phyloP scores from a whole-genome alignment of 768 basidiomycete species.

The Suillus spraguei region DNA sequence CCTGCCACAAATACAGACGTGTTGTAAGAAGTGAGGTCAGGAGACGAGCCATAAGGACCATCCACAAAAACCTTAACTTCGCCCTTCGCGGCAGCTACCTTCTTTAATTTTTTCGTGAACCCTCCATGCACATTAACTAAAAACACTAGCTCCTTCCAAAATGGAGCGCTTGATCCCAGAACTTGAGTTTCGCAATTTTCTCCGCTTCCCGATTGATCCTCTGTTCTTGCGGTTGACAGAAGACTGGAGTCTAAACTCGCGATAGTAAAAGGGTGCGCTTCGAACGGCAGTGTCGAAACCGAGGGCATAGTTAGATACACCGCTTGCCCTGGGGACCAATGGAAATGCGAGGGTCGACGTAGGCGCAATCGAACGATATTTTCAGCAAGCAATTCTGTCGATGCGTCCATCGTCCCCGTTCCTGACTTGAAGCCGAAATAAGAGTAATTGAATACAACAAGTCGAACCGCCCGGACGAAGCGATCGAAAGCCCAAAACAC shows the following conservation, averaged over 20 bases:
- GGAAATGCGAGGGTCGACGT: slow-evolving; percentile 46
- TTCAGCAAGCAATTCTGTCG: slow-evolving; percentile 46
- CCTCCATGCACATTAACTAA: slow-evolving; percentile 62
- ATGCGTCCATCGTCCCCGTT: slow-evolving; percentile 35
- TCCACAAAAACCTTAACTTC: slow-evolving; percentile 54
- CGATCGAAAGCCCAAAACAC: slow-evolving; percentile 48
- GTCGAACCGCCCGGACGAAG: slow-evolving; percentile 45
- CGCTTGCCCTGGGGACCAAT: slow-evolving; percentile 56
- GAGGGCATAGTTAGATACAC: slow-evolving; percentile 53
- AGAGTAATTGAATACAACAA: slow-evolving; percentile 44
- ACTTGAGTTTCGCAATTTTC: not conserved
- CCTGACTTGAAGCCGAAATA: slow-evolving; percentile 35
- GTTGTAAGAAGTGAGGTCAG: slow-evolving; percentile 36
- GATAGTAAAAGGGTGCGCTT: slow-evolving; percentile 67
- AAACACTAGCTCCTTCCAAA: slow-evolving; percentile 52
- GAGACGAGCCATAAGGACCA: slow-evolving; percentile 56
- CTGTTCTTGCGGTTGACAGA: slow-evolving; percentile 13
- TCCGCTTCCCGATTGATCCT: too few relatives aligned
- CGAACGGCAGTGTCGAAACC: slow-evolving; percentile 45
- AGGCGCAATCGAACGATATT: slow-evolving; percentile 29
- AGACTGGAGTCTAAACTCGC: slow-evolving; percentile 38
- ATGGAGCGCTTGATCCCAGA: slow-evolving; percentile 1
- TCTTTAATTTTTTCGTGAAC: slow-evolving; percentile 54
- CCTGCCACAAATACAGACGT: too few relatives aligned
- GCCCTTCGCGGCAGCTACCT: slow-evolving; percentile 31